Evolutionary conservation across 2,329 filamentous ascomycete species (phyloP), one percentile per base, ranked within the genome.

Genomic region (Botrytis paeoniae): DNA sequence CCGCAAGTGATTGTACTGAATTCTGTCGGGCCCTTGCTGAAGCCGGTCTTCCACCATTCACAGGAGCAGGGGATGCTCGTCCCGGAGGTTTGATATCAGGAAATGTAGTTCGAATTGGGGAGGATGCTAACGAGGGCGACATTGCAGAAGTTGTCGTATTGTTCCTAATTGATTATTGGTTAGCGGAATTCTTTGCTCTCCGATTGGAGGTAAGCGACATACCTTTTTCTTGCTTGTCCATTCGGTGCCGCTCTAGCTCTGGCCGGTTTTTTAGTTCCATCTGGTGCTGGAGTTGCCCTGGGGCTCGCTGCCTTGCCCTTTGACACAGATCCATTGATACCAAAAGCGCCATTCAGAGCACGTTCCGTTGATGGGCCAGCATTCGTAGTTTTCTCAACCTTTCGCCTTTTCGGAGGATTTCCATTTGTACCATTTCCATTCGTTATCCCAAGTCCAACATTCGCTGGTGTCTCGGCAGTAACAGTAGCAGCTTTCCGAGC

Each of bases 141-240:
- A 90, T 87, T 73, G 85, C 87, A 75, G 84, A 81, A 77, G 81
- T 85, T 77, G 82, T 82, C 75, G 85, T 83, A 77, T 85, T 83
- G 78, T 84, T 85, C 79, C 84, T 84, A 78, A 64, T 73, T 54
- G 39, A 25, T 25, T 57, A n/a, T 57, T 16, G 61, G 70, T 79
- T 64, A 79, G 76, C 59, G 75, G 54, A 64, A 65, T 66, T 60
- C 43, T 10, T 37, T 5, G 37, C 39, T 57, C 10, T 22, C 16
- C 25, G 10, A 71, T 59, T n/a, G 64, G 48, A 7, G 4, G 45
- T 32, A 39, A 39, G 20, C 45, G n/a, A 74, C 86, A 79, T 86
- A 93, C 92, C 90, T 95, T 95, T 81, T 97, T 83, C 95, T 95
- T 43, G 89, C 82, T 76, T 89, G 89, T n/a, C 89, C 86, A 76